These are phyloP conservation scores for Solanum pennellii DNA, from an alignment of 257 asterid species.

Conservation along the genomic window DNA sequence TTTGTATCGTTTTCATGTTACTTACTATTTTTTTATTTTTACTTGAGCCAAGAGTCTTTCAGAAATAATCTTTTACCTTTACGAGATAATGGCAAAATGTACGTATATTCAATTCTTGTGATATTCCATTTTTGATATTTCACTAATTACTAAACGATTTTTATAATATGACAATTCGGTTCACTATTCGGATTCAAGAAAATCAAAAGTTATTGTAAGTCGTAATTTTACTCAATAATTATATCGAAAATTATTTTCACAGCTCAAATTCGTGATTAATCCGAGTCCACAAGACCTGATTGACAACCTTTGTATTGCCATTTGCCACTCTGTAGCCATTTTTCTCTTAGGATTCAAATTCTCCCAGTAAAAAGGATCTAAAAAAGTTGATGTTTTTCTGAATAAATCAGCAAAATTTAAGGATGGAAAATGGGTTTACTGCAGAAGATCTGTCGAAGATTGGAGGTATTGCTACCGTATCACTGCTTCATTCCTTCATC, in stretches of 20 bases:
- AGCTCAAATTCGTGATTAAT: background rate
- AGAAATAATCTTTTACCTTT: too few relatives aligned
- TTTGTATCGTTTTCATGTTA: background rate
- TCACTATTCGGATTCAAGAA: too few relatives aligned
- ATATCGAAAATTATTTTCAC: too few relatives aligned
- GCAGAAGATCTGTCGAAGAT: conserved; percentile 81
- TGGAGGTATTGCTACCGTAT: conserved; percentile 96
- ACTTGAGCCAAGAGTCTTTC: background rate
- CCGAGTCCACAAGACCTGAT: background rate
- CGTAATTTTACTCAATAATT: too few relatives aligned
- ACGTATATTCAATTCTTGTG: too few relatives aligned
- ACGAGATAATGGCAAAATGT: background rate
- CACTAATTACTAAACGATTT: too few relatives aligned
- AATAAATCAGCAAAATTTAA: background rate
- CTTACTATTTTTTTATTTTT: too few relatives aligned
- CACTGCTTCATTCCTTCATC: conserved; percentile 79
- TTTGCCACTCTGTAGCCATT: background rate
- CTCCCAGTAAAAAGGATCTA: background rate
- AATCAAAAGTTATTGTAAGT: background rate
- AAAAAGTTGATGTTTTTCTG: background rate
- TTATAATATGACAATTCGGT: background rate
- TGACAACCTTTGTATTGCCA: background rate
- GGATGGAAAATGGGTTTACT: conserved; percentile 31
- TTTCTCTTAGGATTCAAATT: background rate
- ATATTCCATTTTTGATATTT: too few relatives aligned